Evolutionary conservation across 495 filamentous ascomycete species (phyloP).

Genomic region (Podospora australis): DNA sequence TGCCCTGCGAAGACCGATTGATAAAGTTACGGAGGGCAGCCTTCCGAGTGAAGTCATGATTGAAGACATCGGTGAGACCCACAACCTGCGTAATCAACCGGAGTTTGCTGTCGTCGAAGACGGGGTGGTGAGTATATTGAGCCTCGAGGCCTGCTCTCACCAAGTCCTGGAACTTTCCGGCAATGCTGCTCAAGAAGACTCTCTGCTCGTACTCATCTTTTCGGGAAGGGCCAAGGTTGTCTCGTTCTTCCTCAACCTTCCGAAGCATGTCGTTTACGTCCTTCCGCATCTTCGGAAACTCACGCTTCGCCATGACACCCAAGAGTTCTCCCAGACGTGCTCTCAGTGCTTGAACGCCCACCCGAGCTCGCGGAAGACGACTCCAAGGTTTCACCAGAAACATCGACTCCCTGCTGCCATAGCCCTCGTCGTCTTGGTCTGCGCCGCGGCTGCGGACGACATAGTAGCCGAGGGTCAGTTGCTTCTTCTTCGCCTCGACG

Average conservation of each 20-base stretch:
- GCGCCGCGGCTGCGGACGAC: slow-evolving; percentile 51
- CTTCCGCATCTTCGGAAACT: slow-evolving; percentile 42
- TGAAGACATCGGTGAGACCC: slow-evolving; percentile 20
- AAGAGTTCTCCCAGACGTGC: slow-evolving; percentile 37
- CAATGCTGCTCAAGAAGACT: slow-evolving; percentile 35
- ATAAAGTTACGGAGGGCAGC: neutral
- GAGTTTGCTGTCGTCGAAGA: slow-evolving; percentile 30
- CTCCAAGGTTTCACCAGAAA: slow-evolving; percentile 37
- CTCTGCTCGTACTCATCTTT: slow-evolving; percentile 37
- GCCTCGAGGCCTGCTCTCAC: slow-evolving; percentile 32
- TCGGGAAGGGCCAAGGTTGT: slow-evolving; percentile 38
- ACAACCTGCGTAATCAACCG: slow-evolving; percentile 40
- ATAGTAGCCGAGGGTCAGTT: slow-evolving; percentile 47
- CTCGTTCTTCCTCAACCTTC: slow-evolving; percentile 23
- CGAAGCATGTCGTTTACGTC: slow-evolving; percentile 38
- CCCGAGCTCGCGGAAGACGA: slow-evolving; percentile 34
- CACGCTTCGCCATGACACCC: slow-evolving; percentile 34
- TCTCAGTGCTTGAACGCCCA: slow-evolving; percentile 45
- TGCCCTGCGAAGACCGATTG: neutral
- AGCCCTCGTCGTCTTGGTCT: slow-evolving; percentile 9
- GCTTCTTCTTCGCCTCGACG: slow-evolving; percentile 33
- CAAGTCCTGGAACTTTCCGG: slow-evolving; percentile 35
- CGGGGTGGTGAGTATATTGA: slow-evolving; percentile 33
- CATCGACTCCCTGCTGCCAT: slow-evolving; percentile 19
- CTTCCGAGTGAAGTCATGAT: slow-evolving; percentile 2